phyloP scores from a whole-genome alignment of 805 yeast genomes.

The Pichia rugopelliculosa region DNA sequence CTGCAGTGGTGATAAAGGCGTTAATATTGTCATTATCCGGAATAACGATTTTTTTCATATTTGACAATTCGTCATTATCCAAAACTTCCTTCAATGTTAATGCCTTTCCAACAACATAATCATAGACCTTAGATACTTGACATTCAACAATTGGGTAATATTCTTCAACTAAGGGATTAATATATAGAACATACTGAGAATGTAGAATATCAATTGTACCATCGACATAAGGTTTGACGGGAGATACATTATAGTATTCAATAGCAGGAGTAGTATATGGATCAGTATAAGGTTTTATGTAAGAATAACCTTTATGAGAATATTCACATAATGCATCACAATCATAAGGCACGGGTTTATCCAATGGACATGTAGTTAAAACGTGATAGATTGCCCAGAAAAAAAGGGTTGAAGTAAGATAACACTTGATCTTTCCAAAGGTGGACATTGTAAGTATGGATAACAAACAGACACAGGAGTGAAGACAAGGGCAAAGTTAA shows the following conservation, averaged over 20 bases:
- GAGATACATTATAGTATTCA: slow-evolving; percentile 16
- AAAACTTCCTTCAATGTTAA: slow-evolving; percentile 4
- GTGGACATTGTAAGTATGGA: slow-evolving; percentile 11
- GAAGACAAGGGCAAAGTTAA: too few species aligned
- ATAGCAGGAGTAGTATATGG: slow-evolving; percentile 13
- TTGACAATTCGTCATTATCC: slow-evolving; percentile 3
- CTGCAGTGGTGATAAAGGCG: slow-evolving; percentile 5
- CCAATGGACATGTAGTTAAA: slow-evolving; percentile 20
- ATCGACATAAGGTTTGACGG: slow-evolving; percentile 21
- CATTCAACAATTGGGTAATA: slow-evolving; percentile 9
- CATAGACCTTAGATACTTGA: slow-evolving; percentile 4
- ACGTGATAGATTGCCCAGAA: slow-evolving; percentile 18
- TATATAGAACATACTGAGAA: slow-evolving; percentile 10
- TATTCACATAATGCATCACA: slow-evolving; percentile 18
- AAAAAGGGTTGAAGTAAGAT: slow-evolving; percentile 12
- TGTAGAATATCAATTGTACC: slow-evolving; percentile 1
- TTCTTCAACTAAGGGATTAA: slow-evolving; percentile 16
- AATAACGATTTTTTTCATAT: slow-evolving; percentile 7
- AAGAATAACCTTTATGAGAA: slow-evolving; percentile 16
- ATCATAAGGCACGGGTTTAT: slow-evolving; percentile 10
- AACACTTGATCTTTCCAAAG: slow-evolving; percentile 13
- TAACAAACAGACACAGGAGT: too few species aligned
- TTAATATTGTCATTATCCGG: slow-evolving; percentile 5
- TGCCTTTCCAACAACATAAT: not conserved
- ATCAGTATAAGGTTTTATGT: slow-evolving; percentile 16